Evolutionary conservation across 352 stramenopile species (phyloP), one percentile per base, ranked within the genome.

Genomic region (Phytophthora cactorum): DNA sequence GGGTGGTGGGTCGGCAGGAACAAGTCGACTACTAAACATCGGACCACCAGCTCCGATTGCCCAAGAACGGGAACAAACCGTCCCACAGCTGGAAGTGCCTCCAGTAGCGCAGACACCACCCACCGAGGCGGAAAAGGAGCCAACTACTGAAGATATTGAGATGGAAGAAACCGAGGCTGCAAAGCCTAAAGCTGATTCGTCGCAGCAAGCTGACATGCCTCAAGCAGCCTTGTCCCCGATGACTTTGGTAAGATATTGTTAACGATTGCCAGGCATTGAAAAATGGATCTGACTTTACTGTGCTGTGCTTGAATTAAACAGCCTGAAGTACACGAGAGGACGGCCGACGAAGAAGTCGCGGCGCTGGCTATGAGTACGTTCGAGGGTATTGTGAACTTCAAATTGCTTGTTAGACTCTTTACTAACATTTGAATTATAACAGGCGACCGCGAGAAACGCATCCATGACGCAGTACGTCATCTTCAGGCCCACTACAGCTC

Each of bases 401-500:
- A 11, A 38, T 58, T 45, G 7, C 17, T 54, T 22, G 22, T 22
- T 22, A 22, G 22, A 0, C 15, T 50, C 15, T 2, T 10, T 60
- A 32, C 12, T 60, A 28, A 53, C 49, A 43, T 68, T 44, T 63
- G 27, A 34, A n/a, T 22, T 63, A 2, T 50, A 22, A 6, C 46
- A 91, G 82, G 84, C 38, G 84, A 87, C 3, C 81, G 86, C 0
- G 86, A 92, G 39, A 72, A 78, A 51, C 77, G 77, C 10, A 79
- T 92, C 17, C 66, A 86, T 11, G 28, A 65, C 15, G 74, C 86
- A 9, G 59, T 91, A 6, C 71, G 59, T 32, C 59, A 67, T 15
- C 63, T 94, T 0, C 75, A 78, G 25, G 12, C 17, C 4, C 76
- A 77, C 5, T 73, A 88, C 53, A 58, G 59, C 17, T 12, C 36